Conservation (phyloP, 2,329 filamentous ascomycete species). For the Colletotrichum coccodes region DNA sequence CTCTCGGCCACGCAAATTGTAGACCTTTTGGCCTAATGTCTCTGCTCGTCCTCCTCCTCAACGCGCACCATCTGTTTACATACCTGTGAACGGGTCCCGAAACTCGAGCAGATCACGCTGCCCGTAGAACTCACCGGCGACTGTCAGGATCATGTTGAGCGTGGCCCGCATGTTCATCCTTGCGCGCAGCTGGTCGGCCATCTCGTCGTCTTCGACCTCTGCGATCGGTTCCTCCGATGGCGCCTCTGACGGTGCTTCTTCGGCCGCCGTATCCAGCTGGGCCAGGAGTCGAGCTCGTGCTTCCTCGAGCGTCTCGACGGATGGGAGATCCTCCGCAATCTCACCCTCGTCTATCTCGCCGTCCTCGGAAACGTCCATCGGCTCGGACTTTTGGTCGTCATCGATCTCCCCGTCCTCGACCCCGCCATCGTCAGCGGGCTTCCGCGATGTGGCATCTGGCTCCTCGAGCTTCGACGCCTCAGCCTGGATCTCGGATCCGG, state of each 20-base stretch:
- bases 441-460: slow-evolving; percentile 26
- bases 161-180: slow-evolving; percentile 72
- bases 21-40: neutral
- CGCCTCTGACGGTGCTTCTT: slow-evolving; percentile 40
- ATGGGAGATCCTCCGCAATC: slow-evolving; percentile 44
- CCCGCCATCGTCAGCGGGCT: slow-evolving; percentile 35
- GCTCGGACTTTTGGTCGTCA: slow-evolving; percentile 39
- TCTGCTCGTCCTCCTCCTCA: neutral
- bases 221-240: slow-evolving; percentile 22
- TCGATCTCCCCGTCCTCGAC: slow-evolving; percentile 28
- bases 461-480: slow-evolving; percentile 32
- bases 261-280: slow-evolving; percentile 46
- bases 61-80: slow-evolving; percentile 40
- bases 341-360: slow-evolving; percentile 44
- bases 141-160: slow-evolving; percentile 90
- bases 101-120: slow-evolving; percentile 87
- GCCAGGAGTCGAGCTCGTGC: slow-evolving; percentile 60
- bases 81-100: slow-evolving; percentile 68
- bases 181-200: slow-evolving; percentile 41
- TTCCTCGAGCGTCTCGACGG: slow-evolving; percentile 51
- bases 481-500: neutral
- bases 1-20: slow-evolving; percentile 5
- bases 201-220: slow-evolving; percentile 33
- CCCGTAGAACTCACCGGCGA: slow-evolving; percentile 89
- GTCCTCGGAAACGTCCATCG: slow-evolving; percentile 58